Conservation (phyloP, 1,139 yeast species). For the Protomyces inundatus region DNA sequence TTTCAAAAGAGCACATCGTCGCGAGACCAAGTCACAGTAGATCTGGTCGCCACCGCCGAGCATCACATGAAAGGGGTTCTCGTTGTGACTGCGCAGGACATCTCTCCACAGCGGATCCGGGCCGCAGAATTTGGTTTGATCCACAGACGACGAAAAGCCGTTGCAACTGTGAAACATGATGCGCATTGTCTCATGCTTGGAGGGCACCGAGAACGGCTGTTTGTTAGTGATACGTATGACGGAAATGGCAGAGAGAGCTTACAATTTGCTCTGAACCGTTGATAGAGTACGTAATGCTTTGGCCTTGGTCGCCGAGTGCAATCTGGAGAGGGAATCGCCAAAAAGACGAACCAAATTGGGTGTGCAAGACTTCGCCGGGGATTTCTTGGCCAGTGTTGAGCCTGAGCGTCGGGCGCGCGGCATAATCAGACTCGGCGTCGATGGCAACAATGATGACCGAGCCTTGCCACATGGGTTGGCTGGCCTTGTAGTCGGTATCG, state of each 20-base stretch:
- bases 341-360: conserved; percentile 13
- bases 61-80: conserved; percentile 80
- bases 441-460: conserved; percentile 28
- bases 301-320: conserved; percentile 11
- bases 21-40: conserved; percentile 75
- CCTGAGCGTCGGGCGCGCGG: conserved; percentile 57
- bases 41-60: conserved; percentile 97
- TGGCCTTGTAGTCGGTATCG: conserved; percentile 1
- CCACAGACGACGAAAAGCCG: conserved; percentile 78
- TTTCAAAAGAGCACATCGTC: conserved; percentile 43
- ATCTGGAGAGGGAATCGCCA: conserved; percentile 21
- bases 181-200: conserved; percentile 18
- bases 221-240: background rate
- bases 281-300: conserved; percentile 10
- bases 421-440: conserved; percentile 32
- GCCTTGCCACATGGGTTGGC: conserved; percentile 10
- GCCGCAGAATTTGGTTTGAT: conserved; percentile 47
- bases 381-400: conserved; percentile 15
- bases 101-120: conserved; percentile 77
- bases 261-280: conserved; percentile 7
- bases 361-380: conserved; percentile 13
- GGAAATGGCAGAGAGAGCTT: background rate
- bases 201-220: conserved; percentile 13
- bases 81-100: conserved; percentile 60
- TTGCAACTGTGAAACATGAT: conserved; percentile 56